Conservation (phyloP, 2,329 filamentous ascomycete genomes). For the Blastomyces percursus region DNA sequence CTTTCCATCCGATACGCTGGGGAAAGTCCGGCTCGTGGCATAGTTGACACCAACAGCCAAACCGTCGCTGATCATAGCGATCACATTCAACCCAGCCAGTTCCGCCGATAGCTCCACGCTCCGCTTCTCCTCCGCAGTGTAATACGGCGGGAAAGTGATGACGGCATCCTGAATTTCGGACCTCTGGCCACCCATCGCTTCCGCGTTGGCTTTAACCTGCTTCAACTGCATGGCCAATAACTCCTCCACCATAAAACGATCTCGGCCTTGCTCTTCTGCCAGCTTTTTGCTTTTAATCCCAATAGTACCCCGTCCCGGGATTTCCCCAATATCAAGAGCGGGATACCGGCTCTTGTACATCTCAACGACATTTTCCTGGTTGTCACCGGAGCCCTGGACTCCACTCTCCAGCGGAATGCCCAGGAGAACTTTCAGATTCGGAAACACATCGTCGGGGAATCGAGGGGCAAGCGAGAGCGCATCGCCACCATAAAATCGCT, state of each 20-base stretch:
- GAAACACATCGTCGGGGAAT: constrained; percentile 88
- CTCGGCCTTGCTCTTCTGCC: constrained; percentile 51
- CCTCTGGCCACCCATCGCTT: constrained; percentile 65
- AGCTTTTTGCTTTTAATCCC: constrained; percentile 70
- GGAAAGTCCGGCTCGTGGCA: constrained; percentile 81
- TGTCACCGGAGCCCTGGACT: constrained; percentile 28
- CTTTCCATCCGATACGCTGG: constrained; percentile 66
- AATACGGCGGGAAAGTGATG: constrained; percentile 82
- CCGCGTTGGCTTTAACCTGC: constrained; percentile 81
- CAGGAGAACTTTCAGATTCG: constrained; percentile 84
- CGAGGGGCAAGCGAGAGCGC: constrained; percentile 75
- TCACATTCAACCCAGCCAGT: constrained; percentile 74
- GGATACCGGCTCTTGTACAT: constrained; percentile 70
- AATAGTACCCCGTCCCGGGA: constrained; percentile 52
- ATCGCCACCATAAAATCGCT: constrained; percentile 84
- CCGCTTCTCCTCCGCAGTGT: constrained; percentile 78
- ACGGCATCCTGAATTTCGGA: constrained; percentile 68
- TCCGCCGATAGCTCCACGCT: constrained; percentile 75
- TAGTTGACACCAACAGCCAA: constrained; percentile 92
- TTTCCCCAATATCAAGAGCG: constrained; percentile 55
- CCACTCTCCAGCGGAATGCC: constrained; percentile 51
- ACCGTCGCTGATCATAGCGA: constrained; percentile 78
- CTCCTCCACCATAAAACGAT: constrained; percentile 70
- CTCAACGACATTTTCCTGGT: constrained; percentile 43
- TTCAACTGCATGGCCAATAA: constrained; percentile 92